Evolutionary conservation across 106 monocot genomes (phyloP), one percentile per base, ranked within the genome.

Genomic region (Ottelia alismoides): DNA sequence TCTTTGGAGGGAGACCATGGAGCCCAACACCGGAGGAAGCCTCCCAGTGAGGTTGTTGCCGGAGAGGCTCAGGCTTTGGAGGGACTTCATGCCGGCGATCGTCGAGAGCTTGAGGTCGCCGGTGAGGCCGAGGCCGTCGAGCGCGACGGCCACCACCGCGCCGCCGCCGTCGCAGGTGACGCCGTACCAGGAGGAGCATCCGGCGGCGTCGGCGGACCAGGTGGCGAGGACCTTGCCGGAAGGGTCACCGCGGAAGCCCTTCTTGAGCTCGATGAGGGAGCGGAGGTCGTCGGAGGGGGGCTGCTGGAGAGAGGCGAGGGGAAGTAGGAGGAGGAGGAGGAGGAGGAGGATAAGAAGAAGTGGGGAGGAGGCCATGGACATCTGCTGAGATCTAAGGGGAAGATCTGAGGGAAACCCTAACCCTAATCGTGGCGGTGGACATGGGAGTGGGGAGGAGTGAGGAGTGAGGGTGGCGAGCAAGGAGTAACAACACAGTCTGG

Each of bases 221-320:
- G 84, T 68, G 18, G 45, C 20, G 69, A 72, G 60, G 16, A 75
- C 67, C 26, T 31, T 28, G 20, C 77, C 77, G 1, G 72, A 55
- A 22, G 75, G 72, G 55, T 75, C 77, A 22, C 30, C 31, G 14
- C 32, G 27, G 70, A 94, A 88, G 31, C 77, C 84, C 63, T 83
- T 78, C 75, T 75, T 84, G 84, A 94, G 88, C 69, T 81, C 84
- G 11, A 88, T 59, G n/a, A 94, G 76, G 17, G 88, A 62, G 14
- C 28, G 59, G 49, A 65, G n/a, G 57, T 92, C 91, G 54, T 64
- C 55, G 50, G 68, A 31, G 26, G 14, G 52, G n/a, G 30, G 47
- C 22, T 17, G 23, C 53, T 28, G 20, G n/a, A 21, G 65, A 19
- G 2, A 19, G 18, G 52, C 25, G 2, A 44, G 22, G 22, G 28